These are phyloP conservation scores for Phytophthora chlamydospora DNA, from an alignment of 352 stramenopile species.

Conservation along the genomic window DNA sequence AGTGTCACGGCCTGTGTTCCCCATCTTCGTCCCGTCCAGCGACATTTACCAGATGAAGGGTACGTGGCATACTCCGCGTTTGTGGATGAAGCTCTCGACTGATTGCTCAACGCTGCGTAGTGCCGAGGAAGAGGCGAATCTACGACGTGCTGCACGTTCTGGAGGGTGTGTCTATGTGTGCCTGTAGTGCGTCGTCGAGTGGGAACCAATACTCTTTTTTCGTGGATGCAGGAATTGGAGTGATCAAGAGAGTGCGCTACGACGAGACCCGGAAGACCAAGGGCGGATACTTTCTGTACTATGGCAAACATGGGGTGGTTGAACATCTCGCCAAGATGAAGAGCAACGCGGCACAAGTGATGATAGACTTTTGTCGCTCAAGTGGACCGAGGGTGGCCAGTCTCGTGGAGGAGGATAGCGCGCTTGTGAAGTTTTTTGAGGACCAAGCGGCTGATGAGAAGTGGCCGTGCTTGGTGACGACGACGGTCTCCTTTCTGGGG, in stretches of 20 bases:
- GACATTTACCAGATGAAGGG: slow-evolving; percentile 76
- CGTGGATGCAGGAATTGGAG: slow-evolving; percentile 48
- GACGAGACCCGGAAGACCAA: slow-evolving; percentile 36
- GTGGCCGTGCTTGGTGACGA: slow-evolving; percentile 66
- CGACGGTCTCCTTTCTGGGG: slow-evolving; percentile 58
- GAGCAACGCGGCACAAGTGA: slow-evolving; percentile 27
- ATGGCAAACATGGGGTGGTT: slow-evolving; percentile 47
- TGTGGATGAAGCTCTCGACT: slow-evolving; percentile 5
- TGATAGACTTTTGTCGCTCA: slow-evolving; percentile 27
- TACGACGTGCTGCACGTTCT: slow-evolving; percentile 84
- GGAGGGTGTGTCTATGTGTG: slow-evolving; percentile 53
- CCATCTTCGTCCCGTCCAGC: slow-evolving; percentile 55
- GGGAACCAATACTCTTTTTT: slow-evolving; percentile 6
- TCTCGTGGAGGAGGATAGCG: slow-evolving; percentile 50
- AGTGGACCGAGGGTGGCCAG: not conserved
- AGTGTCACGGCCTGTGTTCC: slow-evolving; percentile 29
- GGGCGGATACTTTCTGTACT: slow-evolving; percentile 66
- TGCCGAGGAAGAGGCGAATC: slow-evolving; percentile 69
- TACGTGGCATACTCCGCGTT: slow-evolving; percentile 18
- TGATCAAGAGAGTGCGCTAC: slow-evolving; percentile 61
- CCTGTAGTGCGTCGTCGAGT: not conserved
- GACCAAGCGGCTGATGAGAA: slow-evolving; percentile 44
- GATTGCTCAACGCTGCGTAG: slow-evolving; percentile 29
- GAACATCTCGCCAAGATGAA: slow-evolving; percentile 46
- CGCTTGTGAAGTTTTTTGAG: slow-evolving; percentile 54